Evolutionary conservation across 2,329 filamentous ascomycete species (phyloP), one percentile per base, ranked within the genome.

Genomic region (Lachnellula cervina): DNA sequence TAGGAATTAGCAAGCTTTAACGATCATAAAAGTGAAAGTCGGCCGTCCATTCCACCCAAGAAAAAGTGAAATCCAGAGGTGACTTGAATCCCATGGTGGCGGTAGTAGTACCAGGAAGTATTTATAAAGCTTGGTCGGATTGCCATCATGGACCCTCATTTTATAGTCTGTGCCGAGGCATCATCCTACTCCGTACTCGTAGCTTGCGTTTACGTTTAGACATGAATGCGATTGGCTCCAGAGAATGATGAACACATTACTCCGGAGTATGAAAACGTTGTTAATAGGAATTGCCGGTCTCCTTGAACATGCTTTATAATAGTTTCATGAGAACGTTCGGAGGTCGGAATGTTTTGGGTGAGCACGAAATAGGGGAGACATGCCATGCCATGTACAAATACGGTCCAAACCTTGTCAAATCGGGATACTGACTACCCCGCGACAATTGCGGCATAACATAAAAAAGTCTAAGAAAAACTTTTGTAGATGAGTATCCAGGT

Each of bases 121-220:
- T 25, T 8, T 8, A 28, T 11, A 32, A 32, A 32, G 28, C 28
- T 32, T 7, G 28, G 28, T 8, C 28, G 28, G 28, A 32, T 9
- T 11, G 28, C 9, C 28, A 32, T 32, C 9, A 13, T 32, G 28
- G 28, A 11, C 9, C 28, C 9, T 32, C 28, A 32, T 32, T 13
- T n/a, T n/a, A 38, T 17, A n/a, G 38, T 19, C 17, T 48, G 56
- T 55, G 54, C 59, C 59, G 59, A 61, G 59, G 59, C 52, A 57
- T 44, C 23, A 23, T 52, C 49, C 52, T 56, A 53, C 21, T 23
- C 21, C n/a, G n/a, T n/a, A n/a, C n/a, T n/a, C n/a, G n/a, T 23
- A 23, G 52, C 51, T 19, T 16, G 9, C 16, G 23, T n/a, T 49
- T 34, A n/a, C 19, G 37, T 52, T n/a, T 34, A 23, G 49, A 14